Conservation (phyloP, 2,329 filamentous ascomycete genomes). For the Colletotrichum cordylinicola region DNA sequence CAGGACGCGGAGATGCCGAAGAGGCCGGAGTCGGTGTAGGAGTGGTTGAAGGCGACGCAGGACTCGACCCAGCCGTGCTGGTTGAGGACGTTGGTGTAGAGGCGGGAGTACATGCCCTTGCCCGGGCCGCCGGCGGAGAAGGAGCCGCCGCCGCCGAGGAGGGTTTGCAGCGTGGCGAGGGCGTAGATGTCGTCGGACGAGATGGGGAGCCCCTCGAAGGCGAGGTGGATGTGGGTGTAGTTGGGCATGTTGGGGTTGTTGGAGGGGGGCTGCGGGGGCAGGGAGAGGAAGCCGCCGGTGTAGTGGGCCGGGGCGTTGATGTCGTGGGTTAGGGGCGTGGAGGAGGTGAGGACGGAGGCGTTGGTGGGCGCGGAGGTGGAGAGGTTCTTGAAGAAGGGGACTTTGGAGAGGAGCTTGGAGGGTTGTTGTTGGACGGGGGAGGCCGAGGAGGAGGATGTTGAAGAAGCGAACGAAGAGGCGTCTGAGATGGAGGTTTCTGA, state of each 20-base stretch:
- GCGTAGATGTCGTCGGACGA: conserved; percentile 93
- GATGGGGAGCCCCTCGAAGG: conserved; percentile 94
- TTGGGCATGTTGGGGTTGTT: conserved; percentile 78
- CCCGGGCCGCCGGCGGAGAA: conserved; percentile 96
- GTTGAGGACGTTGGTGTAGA: conserved; percentile 98
- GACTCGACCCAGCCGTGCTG: conserved; percentile 97
- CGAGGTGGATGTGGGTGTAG: conserved; percentile 92
- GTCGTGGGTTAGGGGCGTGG: conserved; percentile 51
- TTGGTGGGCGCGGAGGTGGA: conserved; percentile 74
- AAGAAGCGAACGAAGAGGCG: conserved; percentile 28
- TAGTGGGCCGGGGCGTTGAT: conserved; percentile 77
- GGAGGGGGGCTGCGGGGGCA: conserved; percentile 81
- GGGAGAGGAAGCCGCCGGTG: conserved; percentile 89
- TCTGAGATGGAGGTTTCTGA: conserved; percentile 56
- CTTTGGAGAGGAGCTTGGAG: conserved; percentile 77
- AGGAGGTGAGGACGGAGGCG: conserved; percentile 54
- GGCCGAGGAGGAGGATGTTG: conserved; percentile 29
- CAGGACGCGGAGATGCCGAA: conserved; percentile 94
- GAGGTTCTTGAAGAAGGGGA: conserved; percentile 90
- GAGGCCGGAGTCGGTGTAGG: conserved; percentile 92
- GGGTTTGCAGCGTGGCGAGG: conserved; percentile 91
- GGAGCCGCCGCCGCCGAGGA: conserved; percentile 93
- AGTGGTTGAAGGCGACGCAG: conserved; percentile 96
- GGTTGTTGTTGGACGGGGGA: conserved; percentile 52
- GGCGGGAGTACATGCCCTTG: conserved; percentile 98